Percentiles rank a stretch among this genome's conserved stretches.
Conservation (phyloP, 2,329 filamentous ascomycete species). For the Aspergillus phoenicis region DNA sequence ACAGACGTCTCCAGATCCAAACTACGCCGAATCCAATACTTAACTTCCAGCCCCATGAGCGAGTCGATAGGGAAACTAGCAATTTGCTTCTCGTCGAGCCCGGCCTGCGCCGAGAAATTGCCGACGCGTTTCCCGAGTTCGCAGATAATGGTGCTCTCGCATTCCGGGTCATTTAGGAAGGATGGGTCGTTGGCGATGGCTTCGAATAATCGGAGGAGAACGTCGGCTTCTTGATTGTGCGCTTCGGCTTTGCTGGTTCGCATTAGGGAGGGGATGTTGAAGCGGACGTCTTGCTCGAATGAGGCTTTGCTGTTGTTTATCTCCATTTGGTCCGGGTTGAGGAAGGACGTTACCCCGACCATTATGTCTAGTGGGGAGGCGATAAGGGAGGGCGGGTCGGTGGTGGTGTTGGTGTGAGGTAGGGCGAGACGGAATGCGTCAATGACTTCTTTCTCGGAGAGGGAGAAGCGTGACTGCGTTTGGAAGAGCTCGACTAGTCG, state of each 20-base stretch:
- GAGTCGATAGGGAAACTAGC: constrained; percentile 8
- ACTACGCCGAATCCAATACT: constrained; percentile 12
- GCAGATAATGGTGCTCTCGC: constrained; percentile 8
- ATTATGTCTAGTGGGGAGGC: neutral
- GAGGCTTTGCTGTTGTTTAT: neutral
- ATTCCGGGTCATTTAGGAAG: constrained; percentile 1
- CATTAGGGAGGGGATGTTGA: constrained; percentile 4
- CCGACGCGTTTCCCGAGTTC: constrained; percentile 7
- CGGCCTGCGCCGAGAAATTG: neutral
- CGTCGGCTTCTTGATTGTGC: neutral
- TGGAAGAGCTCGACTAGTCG: constrained; percentile 9
- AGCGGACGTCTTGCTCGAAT: constrained; percentile 6
- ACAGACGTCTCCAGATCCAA: constrained; percentile 8
- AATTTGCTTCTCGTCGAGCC: neutral
- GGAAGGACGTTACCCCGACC: neutral
- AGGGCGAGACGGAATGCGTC: constrained; percentile 8
- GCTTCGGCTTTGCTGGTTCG: neutral
- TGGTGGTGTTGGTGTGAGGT: neutral
- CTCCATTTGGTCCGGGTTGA: neutral
- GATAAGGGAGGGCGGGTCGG: neutral
- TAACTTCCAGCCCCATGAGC: constrained; percentile 8
- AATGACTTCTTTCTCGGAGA: constrained; percentile 10
- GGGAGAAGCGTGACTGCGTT: neutral
- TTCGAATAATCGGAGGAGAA: neutral
- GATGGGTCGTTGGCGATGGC: constrained; percentile 1